Percentiles rank a stretch among this genome's conserved stretches.
phyloP scores from a whole-genome alignment of 768 basidiomycete genomes.

The Lyophyllum shimeji region DNA sequence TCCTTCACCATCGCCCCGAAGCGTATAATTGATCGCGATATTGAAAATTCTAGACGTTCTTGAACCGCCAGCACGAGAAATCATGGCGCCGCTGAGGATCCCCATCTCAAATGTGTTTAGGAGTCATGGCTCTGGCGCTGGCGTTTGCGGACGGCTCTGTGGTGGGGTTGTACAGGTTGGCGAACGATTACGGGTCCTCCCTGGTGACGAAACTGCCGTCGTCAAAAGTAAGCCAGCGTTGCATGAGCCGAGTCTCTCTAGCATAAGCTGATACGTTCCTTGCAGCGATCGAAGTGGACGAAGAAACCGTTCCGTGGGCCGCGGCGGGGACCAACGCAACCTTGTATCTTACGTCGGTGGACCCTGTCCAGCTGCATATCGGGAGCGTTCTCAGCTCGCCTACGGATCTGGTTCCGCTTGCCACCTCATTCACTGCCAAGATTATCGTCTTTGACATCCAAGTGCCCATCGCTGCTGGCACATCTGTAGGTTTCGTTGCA shows the following conservation, averaged over 20 bases:
- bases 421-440: slow-evolving; percentile 75
- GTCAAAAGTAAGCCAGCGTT: slow-evolving; percentile 56
- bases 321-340: slow-evolving; percentile 90
- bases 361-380: slow-evolving; percentile 81
- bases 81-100: slow-evolving; percentile 74
- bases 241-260: not conserved
- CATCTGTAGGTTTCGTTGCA: slow-evolving; percentile 55
- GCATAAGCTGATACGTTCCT: slow-evolving; percentile 2
- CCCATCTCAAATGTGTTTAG: slow-evolving; percentile 97
- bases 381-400: slow-evolving; percentile 88
- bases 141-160: slow-evolving; percentile 81
- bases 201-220: slow-evolving; percentile 86
- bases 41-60: slow-evolving; percentile 55
- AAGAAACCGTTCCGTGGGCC: slow-evolving; percentile 78
- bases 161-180: slow-evolving; percentile 92
- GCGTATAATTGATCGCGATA: not conserved
- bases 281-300: slow-evolving; percentile 84
- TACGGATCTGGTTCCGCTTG: slow-evolving; percentile 70
- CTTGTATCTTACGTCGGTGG: slow-evolving; percentile 78
- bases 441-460: slow-evolving; percentile 94
- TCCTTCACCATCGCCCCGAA: not conserved
- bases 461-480: slow-evolving; percentile 83
- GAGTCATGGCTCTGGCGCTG: slow-evolving; percentile 75
- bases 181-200: slow-evolving; percentile 81
- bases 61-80: slow-evolving; percentile 78